Conservation (phyloP, 495 filamentous ascomycete species). For the Penicillium paxilli region DNA sequence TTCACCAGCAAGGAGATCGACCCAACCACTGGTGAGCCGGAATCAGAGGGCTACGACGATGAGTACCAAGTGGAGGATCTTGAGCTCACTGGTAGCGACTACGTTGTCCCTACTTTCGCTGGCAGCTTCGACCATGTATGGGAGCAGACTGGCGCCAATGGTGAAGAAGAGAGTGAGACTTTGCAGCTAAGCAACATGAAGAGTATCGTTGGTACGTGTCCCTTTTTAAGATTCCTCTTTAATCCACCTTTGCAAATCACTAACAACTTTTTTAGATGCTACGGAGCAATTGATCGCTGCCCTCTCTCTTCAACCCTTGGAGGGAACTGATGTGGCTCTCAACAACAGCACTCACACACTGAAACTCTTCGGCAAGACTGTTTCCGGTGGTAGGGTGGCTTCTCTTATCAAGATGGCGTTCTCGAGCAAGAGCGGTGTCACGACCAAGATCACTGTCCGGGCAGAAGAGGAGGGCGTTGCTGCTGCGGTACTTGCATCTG, state of each 20-base stretch:
- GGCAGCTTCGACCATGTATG: constrained; percentile 96
- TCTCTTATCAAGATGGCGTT: constrained; percentile 90
- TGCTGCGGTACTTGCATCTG: constrained; percentile 75
- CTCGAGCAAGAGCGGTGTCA: constrained; percentile 87
- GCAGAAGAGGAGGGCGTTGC: constrained; percentile 93
- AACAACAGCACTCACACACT: constrained; percentile 89
- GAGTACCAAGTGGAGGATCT: constrained; percentile 97
- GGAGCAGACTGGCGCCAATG: constrained; percentile 86
- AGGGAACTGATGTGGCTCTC: constrained; percentile 87
- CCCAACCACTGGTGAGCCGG: constrained; percentile 88
- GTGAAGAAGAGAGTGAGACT: constrained; percentile 89
- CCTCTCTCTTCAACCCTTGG: constrained; percentile 88
- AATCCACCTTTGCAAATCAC: constrained; percentile 14
- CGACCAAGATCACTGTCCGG: constrained; percentile 87
- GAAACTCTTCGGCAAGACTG: constrained; percentile 94
- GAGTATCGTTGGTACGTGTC: constrained; percentile 83
- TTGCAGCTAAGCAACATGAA: constrained; percentile 86
- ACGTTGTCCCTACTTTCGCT: constrained; percentile 88
- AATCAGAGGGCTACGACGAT: constrained; percentile 91
- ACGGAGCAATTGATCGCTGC: constrained; percentile 85
- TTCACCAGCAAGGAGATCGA: constrained; percentile 99
- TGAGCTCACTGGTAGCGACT: constrained; percentile 88
- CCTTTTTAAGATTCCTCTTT: not conserved
- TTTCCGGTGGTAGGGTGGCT: constrained; percentile 86
- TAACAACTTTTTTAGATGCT: constrained; percentile 68